Conservation (phyloP, 768 basidiomycete genomes). For the Boletus fagicola region DNA sequence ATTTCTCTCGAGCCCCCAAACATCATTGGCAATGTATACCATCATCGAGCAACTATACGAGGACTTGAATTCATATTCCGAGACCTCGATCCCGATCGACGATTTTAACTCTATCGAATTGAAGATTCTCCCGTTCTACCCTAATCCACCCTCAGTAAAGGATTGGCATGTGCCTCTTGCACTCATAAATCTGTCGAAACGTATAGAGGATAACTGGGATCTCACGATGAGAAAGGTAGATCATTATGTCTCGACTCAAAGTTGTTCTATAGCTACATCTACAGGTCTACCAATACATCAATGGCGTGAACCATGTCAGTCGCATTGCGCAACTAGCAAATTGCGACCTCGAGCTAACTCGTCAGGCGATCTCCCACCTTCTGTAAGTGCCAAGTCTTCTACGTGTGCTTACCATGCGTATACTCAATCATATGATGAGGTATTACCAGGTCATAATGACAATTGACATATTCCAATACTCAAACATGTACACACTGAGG, state of each 20-base stretch:
- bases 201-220: conserved; percentile 94
- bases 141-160: conserved; percentile 84
- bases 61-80: conserved; percentile 95
- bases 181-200: conserved; percentile 75
- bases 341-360: conserved; percentile 77
- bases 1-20: conserved; percentile 76
- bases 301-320: conserved; percentile 89
- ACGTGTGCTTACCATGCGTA: neutral
- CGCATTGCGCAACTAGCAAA: conserved; percentile 91
- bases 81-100: conserved; percentile 90
- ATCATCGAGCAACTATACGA: conserved; percentile 97
- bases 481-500: conserved; percentile 93
- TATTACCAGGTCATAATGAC: conserved; percentile 97
- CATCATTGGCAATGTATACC: conserved; percentile 65
- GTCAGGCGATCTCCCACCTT: conserved; percentile 87
- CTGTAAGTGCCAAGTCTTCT: conserved; percentile 51
- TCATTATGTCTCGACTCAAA: neutral
- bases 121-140: conserved; percentile 95
- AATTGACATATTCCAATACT: conserved; percentile 96
- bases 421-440: conserved; percentile 38
- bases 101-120: conserved; percentile 92
- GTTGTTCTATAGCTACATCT: conserved; percentile 1
- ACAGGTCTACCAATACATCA: conserved; percentile 74
- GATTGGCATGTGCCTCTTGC: conserved; percentile 97
- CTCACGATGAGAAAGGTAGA: conserved; percentile 85